These are phyloP conservation scores for Saitozyma podzolica DNA, from an alignment of 768 basidiomycete species.

Conservation along the genomic window DNA sequence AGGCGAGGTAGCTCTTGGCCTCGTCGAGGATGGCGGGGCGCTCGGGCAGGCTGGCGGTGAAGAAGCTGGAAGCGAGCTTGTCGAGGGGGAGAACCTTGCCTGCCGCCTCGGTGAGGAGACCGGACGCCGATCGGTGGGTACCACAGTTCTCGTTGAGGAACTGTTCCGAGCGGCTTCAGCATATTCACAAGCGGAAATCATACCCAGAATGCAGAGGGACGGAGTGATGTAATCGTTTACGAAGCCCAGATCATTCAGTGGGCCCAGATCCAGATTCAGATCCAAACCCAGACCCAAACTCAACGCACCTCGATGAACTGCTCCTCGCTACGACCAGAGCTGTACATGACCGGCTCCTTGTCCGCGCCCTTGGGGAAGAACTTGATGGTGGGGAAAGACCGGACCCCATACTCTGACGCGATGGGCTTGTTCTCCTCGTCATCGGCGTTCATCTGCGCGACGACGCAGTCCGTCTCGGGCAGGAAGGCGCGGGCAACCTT, in stretches of 20 bases:
- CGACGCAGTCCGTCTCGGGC: slow-evolving; percentile 73
- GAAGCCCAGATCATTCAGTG: too few species aligned
- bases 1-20: slow-evolving; percentile 55
- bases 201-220: neutral
- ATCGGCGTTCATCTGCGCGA: slow-evolving; percentile 90
- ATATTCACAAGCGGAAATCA: neutral
- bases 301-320: slow-evolving; percentile 47
- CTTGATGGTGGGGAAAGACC: slow-evolving; percentile 88
- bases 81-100: slow-evolving; percentile 80
- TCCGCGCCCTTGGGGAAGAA: slow-evolving; percentile 71
- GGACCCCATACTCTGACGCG: slow-evolving; percentile 69
- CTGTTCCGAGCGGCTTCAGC: slow-evolving; percentile 17
- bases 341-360: slow-evolving; percentile 67
- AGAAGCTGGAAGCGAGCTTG: slow-evolving; percentile 71
- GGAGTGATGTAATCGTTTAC: too few species aligned
- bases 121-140: slow-evolving; percentile 76
- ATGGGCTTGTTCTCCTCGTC: slow-evolving; percentile 73
- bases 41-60: slow-evolving; percentile 61
- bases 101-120: slow-evolving; percentile 72
- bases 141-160: slow-evolving; percentile 62
- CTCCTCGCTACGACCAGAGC: slow-evolving; percentile 62
- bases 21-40: slow-evolving; percentile 68
- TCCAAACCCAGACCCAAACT: neutral
- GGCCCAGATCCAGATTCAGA: neutral
- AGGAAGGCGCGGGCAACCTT: slow-evolving; percentile 78